phyloP scores from a whole-genome alignment of 257 asterid genomes.

The Craterostigma plantagineum region DNA sequence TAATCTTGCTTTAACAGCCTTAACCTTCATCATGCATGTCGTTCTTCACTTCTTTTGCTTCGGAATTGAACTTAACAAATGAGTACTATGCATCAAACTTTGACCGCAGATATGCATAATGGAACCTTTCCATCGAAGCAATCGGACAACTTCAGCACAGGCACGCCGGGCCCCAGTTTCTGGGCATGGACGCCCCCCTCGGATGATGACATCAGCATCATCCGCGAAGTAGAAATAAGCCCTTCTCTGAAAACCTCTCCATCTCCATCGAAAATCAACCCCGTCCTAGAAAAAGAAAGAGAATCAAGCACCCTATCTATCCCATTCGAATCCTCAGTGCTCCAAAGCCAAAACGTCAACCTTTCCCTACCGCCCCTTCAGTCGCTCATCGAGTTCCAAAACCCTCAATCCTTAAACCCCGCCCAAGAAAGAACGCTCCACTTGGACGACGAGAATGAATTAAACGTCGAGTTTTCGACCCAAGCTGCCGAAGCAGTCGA shows the following conservation, averaged over 20 bases:
- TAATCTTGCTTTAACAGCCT: no score
- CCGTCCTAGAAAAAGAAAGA: conserved; percentile 57
- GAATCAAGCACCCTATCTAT: conserved; percentile 30
- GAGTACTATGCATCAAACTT: no score
- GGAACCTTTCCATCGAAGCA: conserved; percentile 18
- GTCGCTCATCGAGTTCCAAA: conserved; percentile 35
- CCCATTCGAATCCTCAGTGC: conserved; percentile 54
- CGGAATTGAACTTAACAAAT: no score
- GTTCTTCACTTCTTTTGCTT: no score
- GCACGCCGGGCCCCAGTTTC: conserved; percentile 86
- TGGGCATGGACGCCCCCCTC: conserved; percentile 90
- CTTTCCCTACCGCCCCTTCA: conserved; percentile 65
- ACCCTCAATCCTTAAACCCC: conserved; percentile 15
- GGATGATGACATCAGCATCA: conserved; percentile 11
- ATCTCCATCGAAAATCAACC: conserved; percentile 17
- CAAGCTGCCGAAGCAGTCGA: conserved; percentile 70
- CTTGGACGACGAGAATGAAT: conserved; percentile 38
- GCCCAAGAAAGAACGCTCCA: conserved; percentile 25
- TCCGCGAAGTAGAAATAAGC: conserved; percentile 13
- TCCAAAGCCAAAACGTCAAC: conserved; percentile 13
- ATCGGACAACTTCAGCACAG: conserved; percentile 16
- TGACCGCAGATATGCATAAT: no score
- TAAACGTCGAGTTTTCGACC: conserved; percentile 47
- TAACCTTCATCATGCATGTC: no score
- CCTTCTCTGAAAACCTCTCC: conserved; percentile 26